Base-by-base conservation (phyloP, 2,329 filamentous ascomycete species). In the Cytospora leucostoma region DNA sequence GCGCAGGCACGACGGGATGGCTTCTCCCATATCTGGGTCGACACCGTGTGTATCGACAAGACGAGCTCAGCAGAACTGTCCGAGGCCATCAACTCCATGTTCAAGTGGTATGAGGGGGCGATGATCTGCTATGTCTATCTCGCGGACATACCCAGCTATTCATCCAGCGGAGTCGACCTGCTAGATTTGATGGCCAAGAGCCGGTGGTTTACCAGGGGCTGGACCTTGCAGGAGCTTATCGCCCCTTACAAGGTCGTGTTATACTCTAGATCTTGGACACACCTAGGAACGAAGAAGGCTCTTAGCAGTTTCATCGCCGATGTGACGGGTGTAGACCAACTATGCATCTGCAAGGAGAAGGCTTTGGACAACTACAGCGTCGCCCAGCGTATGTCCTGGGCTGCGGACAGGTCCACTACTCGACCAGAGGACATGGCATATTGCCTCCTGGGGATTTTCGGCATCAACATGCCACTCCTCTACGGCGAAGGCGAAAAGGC, bases 81-180 rank as follows among this genome's bases (percentile, higher is more conserved):
- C 3, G 75, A 77, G 50, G 73, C 75, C 6, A 73, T 77, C 53
- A 77, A 76, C 47, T 73, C 71, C 56, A 76, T 77, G 73, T 77
- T 72, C 34, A 44, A 62, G 0, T 76, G 73, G 73, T 75, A 74
- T 59, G 66, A 63, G 47, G 56, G 33, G 1, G 69, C 68, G 1
- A 44, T 52, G 0, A 65, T 76, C 2, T 77, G 76, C 65, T 77
- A 76, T 53, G 74, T 69, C 0, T 74, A 72, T 34, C 66, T 77
- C 0, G 64, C 68, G 0, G 74, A 77, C 54, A 71, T 76, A 0
- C 38, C 67, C 19, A 52, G 53, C 33, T 21, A 56, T 13, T 19
- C 47, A 17, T 47, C 57, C 4, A 12, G 33, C 10, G 53, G 38
- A 1, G 10, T 53, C 10, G 44, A 60, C 49, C 21, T 53, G 19